These are phyloP conservation scores for Cercophora scortea DNA, from an alignment of 495 filamentous ascomycete genomes.

Conservation along the genomic window DNA sequence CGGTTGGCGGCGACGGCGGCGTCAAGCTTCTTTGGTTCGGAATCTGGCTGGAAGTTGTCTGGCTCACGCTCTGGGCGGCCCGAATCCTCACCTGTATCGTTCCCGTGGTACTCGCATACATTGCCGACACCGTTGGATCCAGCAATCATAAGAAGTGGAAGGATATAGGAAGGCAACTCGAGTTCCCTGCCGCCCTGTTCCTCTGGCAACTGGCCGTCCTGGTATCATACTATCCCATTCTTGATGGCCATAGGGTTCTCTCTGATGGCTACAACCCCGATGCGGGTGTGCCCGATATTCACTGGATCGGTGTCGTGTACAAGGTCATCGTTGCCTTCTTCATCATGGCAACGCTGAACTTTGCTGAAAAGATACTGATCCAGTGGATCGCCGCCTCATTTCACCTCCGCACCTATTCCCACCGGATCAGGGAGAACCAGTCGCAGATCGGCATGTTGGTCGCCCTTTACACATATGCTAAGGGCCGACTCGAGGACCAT, in stretches of 20 bases:
- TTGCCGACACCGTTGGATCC: slow-evolving; percentile 74
- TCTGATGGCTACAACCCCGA: slow-evolving; percentile 25
- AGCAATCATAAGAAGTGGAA: slow-evolving; percentile 85
- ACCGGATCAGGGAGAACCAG: slow-evolving; percentile 88
- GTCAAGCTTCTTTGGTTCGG: slow-evolving; percentile 83
- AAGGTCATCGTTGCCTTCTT: slow-evolving; percentile 83
- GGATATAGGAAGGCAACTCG: slow-evolving; percentile 79
- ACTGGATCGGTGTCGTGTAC: slow-evolving; percentile 74
- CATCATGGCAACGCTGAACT: slow-evolving; percentile 70
- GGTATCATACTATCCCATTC: slow-evolving; percentile 59
- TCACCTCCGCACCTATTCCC: slow-evolving; percentile 83
- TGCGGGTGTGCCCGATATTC: slow-evolving; percentile 39
- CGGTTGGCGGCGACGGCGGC: slow-evolving; percentile 60
- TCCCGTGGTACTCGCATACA: slow-evolving; percentile 55
- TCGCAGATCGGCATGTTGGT: slow-evolving; percentile 38
- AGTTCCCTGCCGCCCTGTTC: slow-evolving; percentile 80
- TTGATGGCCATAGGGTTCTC: slow-evolving; percentile 63
- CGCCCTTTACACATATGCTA: slow-evolving; percentile 77
- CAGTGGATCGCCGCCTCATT: slow-evolving; percentile 93
- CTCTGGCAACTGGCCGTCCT: slow-evolving; percentile 88
- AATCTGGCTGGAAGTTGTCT: slow-evolving; percentile 90
- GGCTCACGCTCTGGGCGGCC: slow-evolving; percentile 84
- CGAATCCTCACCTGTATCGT: slow-evolving; percentile 69
- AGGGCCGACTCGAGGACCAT: slow-evolving; percentile 58
- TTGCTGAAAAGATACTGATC: slow-evolving; percentile 88